A percentile compares a stretch with the other conserved stretches of the same genome.
Conservation (phyloP, 192 early-diverging fungal genomes). For the Gonapodya prolifera region DNA sequence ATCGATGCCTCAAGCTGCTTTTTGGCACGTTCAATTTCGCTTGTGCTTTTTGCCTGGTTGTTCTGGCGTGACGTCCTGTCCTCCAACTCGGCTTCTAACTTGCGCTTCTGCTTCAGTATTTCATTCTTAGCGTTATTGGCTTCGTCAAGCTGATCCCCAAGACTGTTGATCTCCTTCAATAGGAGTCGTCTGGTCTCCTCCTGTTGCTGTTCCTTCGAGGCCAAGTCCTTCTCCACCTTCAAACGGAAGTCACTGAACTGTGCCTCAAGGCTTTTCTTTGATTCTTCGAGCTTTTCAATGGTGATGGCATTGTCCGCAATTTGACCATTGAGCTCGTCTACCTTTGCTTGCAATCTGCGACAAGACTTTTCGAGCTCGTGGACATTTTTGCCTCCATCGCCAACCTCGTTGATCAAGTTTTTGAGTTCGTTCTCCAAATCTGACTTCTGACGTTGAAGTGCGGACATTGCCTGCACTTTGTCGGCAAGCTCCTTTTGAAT, state of each 20-base stretch:
- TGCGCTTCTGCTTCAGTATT: constrained; percentile 40
- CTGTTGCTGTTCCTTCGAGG: constrained; percentile 51
- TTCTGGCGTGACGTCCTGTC: constrained; percentile 39
- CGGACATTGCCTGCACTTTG: constrained; percentile 30
- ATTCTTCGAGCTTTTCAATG: constrained; percentile 45
- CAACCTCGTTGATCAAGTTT: constrained; percentile 54
- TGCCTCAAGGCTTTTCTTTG: constrained; percentile 38
- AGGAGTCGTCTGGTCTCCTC: constrained; percentile 62
- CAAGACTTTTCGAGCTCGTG: constrained; percentile 61
- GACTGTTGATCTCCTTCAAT: constrained; percentile 44
- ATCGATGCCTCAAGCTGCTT: constrained; percentile 39
- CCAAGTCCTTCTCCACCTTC: constrained; percentile 41
- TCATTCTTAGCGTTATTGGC: constrained; percentile 38
- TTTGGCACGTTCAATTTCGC: constrained; percentile 52
- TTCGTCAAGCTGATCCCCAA: constrained; percentile 42
- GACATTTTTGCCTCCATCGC: constrained; percentile 58
- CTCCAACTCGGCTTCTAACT: constrained; percentile 49
- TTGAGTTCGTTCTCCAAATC: constrained; percentile 56
- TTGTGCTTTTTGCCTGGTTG: constrained; percentile 44
- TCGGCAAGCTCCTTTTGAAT: constrained; percentile 47
- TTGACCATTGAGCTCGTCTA: constrained; percentile 46
- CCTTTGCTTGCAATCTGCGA: constrained; percentile 39
- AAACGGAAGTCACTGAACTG: constrained; percentile 58
- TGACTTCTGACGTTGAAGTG: constrained; percentile 44
- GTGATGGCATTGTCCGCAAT: constrained; percentile 29